Base-by-base conservation (phyloP, 345 rosid species). In the Tarenaya hassleriana region DNA sequence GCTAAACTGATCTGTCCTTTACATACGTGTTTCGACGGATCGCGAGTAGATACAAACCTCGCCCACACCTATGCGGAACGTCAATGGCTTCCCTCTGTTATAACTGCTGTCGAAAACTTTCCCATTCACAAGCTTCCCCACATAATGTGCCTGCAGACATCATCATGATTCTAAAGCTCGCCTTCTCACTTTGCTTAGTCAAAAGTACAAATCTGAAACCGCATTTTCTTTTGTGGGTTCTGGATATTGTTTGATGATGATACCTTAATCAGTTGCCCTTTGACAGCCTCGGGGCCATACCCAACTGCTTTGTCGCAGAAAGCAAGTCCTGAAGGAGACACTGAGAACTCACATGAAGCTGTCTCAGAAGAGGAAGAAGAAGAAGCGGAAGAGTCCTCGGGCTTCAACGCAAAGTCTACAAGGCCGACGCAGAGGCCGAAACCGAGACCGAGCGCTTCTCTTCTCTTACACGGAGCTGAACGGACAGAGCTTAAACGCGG, bases 41-140 rank as follows among this genome's bases (percentile, higher is more conserved):
- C 5, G 5, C 29, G 5, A 24, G 29, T 24, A 24, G 29, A 24
- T 24, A 24, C 29, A 24, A 75, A 84, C 97, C 94, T 86, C 92
- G n/a, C 95, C 92, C 41, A 80, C 97, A 10, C 96, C 97, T 5
- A 84, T 51, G 1, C 82, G 78, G 46, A 86, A 86, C 4, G 85
- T 69, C 19, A 90, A 76, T 66, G 97, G 96, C 73, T 84, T 84
- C 27, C 96, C 96, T 2, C 96, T 71, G 39, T 76, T 75, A 61
- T 90, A 86, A 61, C 97, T 90, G 87, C 96, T 90, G 50, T 90
- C 96, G 33, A 90, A 90, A 10, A 90, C 72, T 72, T 61, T 86
- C 46, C 97, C 96, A 63, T 79, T 74, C 74, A 80, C 88, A 71
- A 90, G 49, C 67, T 75, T 90, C 61, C 97, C 96, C 14, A 84